Evolutionary conservation across 495 filamentous ascomycete species (phyloP).

Genomic region (Beverwykella pulmonaria): DNA sequence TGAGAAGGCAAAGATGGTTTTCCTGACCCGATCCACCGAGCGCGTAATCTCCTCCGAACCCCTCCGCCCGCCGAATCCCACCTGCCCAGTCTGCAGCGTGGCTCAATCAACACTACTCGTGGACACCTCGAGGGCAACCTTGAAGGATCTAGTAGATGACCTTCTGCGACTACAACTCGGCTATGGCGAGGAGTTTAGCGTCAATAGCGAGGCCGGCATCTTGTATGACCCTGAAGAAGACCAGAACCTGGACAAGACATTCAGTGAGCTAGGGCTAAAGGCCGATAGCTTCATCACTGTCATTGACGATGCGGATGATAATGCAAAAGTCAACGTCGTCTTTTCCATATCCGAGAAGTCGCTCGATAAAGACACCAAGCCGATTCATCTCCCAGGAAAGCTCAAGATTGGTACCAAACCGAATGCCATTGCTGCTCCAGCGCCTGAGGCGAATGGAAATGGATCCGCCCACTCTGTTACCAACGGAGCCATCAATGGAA

Average conservation of each 20-base stretch:
- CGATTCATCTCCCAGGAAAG: constrained; percentile 50
- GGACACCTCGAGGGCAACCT: constrained; percentile 72
- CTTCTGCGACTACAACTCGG: constrained; percentile 70
- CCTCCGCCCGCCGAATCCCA: constrained; percentile 73
- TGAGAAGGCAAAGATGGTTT: constrained; percentile 61
- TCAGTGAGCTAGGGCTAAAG: constrained; percentile 74
- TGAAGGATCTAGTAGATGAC: constrained; percentile 78
- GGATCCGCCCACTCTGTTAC: constrained; percentile 20
- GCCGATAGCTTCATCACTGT: constrained; percentile 79
- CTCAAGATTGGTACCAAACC: constrained; percentile 58
- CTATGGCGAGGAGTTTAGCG: constrained; percentile 80
- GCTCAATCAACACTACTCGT: constrained; percentile 66
- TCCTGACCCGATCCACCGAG: constrained; percentile 72
- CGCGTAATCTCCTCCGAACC: constrained; percentile 74
- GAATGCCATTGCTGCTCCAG: not conserved
- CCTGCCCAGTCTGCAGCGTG: constrained; percentile 80
- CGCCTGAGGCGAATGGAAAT: constrained; percentile 50
- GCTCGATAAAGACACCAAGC: constrained; percentile 48
- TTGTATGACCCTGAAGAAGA: constrained; percentile 89
- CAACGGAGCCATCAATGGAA: constrained; percentile 13
- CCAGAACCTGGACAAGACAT: constrained; percentile 78
- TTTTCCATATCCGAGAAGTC: constrained; percentile 58
- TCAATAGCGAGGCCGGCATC: constrained; percentile 70
- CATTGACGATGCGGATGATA: constrained; percentile 80
- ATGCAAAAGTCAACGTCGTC: constrained; percentile 81